Base-by-base conservation (phyloP, 2,329 filamentous ascomycete species). In the Colletotrichum destructivum region DNA sequence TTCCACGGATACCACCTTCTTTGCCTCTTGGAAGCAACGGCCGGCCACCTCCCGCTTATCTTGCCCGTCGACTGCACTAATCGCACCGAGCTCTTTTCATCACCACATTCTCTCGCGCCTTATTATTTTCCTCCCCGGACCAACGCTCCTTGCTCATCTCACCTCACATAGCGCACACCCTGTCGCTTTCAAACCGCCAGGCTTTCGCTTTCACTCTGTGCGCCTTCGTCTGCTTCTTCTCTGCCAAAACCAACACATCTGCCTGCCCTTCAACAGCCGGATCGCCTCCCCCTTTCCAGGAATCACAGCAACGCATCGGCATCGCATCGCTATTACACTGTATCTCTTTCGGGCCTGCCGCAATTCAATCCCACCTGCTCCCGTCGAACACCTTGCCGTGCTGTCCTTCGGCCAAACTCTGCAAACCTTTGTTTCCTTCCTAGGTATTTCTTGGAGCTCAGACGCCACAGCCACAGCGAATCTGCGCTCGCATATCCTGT, bases 71-170 rank as follows among this genome's bases (percentile, higher is more conserved):
- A 55, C 44, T 49, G 56, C 65, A 60, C 65, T 69, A 71, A 71
- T 71, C 65, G 60, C 59, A 64, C 65, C 65, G 65, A 71, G 55
- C 69, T 64, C 47, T 55, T 64, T 38, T 69, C 65, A 71, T 69
- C 54, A 69, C 65, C 59, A 69, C 65, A 62, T 71, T 69, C 65
- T 64, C 44, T 64, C 59, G 7, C 65, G 61, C 52, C 46, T 60
- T 63, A 59, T 60, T 66, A 40, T 47, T 64, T 52, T 52, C 40
- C 11, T 60, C n/a, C 11, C n/a, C 59, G 47, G 54, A 65, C 54
- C 26, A 51, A 62, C 54, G 21, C 59, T 69, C 65, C 69, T 64
- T 51, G 23, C 60, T 71, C 69, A 71, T 69, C 65, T 71, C 69
- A 31, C 59, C 54, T 64, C 44, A 44, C 52, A 26, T 46, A 40